Percentiles rank a stretch among this genome's conserved stretches.
Conservation (phyloP, 139 green algal genomes). For the Chlorella sp. region DNA sequence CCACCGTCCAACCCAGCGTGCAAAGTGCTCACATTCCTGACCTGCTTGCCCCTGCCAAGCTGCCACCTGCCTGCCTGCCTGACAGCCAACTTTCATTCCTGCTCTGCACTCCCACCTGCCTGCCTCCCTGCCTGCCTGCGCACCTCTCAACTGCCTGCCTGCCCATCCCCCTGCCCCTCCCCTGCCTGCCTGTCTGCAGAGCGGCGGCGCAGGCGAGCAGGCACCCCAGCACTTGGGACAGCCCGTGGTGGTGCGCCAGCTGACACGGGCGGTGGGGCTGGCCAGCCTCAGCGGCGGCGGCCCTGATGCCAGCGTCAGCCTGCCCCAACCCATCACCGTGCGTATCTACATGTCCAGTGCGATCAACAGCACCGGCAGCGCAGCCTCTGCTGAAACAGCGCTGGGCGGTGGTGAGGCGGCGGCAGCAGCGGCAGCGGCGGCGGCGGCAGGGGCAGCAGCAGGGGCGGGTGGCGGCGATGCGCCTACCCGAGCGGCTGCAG, state of each 20-base stretch:
- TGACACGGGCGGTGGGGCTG: constrained; percentile 12
- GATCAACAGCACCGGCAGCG: constrained; percentile 13
- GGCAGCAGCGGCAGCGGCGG: not conserved
- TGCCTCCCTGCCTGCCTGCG: not conserved
- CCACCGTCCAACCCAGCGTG: too few relatives aligned
- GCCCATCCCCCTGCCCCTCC: not conserved
- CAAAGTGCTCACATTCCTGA: too few relatives aligned
- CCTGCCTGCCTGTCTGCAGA: not conserved
- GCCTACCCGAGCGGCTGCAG: not conserved
- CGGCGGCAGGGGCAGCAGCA: not conserved
- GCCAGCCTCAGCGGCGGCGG: not conserved
- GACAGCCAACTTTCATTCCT: too few relatives aligned
- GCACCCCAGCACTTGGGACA: not conserved
- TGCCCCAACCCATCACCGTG: constrained; percentile 38
- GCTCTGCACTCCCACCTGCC: too few relatives aligned
- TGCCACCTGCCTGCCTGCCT: not conserved
- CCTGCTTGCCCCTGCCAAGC: too few relatives aligned
- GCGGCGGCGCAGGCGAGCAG: not conserved
- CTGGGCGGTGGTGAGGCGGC: not conserved
- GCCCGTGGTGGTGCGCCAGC: constrained; percentile 36
- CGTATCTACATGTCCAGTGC: constrained; percentile 40
- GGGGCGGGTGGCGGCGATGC: not conserved
- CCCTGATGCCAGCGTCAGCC: not conserved
- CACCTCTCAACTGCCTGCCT: not conserved
- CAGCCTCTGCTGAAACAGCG: not conserved